Base-by-base conservation (phyloP, 2,329 filamentous ascomycete species). In the Aspergillus ochraceoroseus region DNA sequence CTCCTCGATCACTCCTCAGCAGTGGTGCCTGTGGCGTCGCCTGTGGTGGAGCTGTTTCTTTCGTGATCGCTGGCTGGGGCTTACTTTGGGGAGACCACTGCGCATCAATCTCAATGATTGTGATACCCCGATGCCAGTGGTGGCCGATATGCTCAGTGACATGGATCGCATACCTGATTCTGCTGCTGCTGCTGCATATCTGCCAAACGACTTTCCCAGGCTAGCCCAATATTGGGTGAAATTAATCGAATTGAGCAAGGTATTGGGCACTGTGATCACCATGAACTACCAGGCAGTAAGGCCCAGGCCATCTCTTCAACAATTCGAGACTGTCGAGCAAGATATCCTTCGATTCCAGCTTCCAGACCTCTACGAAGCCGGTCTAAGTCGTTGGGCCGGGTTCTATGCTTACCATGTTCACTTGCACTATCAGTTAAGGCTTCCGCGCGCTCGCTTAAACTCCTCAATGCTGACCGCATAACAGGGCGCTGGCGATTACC, bases 21-120 rank as follows among this genome's bases (percentile, higher is more conserved):
- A 57, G 36, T 48, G 51, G 28, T 42, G 36, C 18, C 43, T 67
- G 7, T 66, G 64, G 63, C 58, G 64, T 15, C 61, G 63, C 7
- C 55, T 69, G 13, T 70, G 66, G 66, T 67, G 64, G 65, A 62
- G 55, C 25, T 66, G 61, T 38, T 58, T 68, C 33, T 59, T 62
- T 26, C 59, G 67, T 23, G 67, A 70, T 48, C 56, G 63, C 3
- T 70, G 65, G 66, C 47, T 68, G 12, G 59, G 64, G 25, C 54
- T 68, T 5, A 63, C 56, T 0, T 48, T 66, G 41, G 66, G 67
- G 1, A 58, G 67, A 27, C 67, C 67, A 18, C 49, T 68, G 47
- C 58, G 67, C 5, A 66, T 67, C 29, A 50, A 64, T 41, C 52
- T 58, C 3, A 54, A 63, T 25, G 64, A 67, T 38, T 67, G 61